Evolutionary conservation across 805 yeast genomes (phyloP).

Genomic region (Yamadazyma ubonensis): DNA sequence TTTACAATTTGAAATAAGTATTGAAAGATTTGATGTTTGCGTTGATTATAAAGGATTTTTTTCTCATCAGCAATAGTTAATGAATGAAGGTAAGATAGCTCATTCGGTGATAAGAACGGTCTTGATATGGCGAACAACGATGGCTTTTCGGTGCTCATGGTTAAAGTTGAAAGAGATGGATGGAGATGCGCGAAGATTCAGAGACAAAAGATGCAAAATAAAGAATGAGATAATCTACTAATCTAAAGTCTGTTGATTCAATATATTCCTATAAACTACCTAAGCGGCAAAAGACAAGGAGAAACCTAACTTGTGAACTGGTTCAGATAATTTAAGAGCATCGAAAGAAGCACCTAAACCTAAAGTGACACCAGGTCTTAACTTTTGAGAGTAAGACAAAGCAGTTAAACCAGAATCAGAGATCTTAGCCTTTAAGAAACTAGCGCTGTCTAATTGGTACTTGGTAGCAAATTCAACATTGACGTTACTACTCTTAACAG

Average conservation of each 20-base stretch:
- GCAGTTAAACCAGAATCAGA: slow-evolving; percentile 96
- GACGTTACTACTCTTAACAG: slow-evolving; percentile 76
- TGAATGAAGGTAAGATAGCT: slow-evolving; percentile 50
- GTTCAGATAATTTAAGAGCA: slow-evolving; percentile 91
- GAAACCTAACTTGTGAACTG: slow-evolving; percentile 97
- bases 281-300: slow-evolving; percentile 91
- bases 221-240: no score
- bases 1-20: slow-evolving; percentile 54
- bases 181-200: slow-evolving; percentile 1
- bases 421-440: slow-evolving; percentile 94
- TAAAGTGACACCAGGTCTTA: slow-evolving; percentile 93
- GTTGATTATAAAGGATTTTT: slow-evolving; percentile 45
- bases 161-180: background rate
- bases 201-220: no score
- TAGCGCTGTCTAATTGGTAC: slow-evolving; percentile 82
- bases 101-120: slow-evolving; percentile 58
- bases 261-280: background rate
- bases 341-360: slow-evolving; percentile 98
- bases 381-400: slow-evolving; percentile 87
- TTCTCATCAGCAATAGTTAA: slow-evolving; percentile 52
- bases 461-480: slow-evolving; percentile 95
- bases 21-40: slow-evolving; percentile 53
- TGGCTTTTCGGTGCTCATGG: slow-evolving; percentile 14
- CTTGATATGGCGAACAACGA: slow-evolving; percentile 47
- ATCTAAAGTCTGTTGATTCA: background rate